These are phyloP conservation scores for Cochlearia excelsa DNA, from an alignment of 345 rosid species.

Conservation along the genomic window DNA sequence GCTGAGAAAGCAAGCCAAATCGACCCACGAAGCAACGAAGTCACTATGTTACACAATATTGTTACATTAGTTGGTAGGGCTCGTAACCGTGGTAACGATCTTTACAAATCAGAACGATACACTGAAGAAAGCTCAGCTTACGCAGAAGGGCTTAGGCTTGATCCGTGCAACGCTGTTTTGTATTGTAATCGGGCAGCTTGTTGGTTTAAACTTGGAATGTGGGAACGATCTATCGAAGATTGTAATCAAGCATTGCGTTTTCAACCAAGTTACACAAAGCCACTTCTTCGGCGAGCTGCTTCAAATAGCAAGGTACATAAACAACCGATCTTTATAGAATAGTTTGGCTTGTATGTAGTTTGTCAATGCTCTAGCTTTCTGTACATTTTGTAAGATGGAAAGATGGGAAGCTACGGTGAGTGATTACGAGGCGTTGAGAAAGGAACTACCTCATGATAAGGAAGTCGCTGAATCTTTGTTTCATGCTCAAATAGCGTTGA, in stretches of 20 bases:
- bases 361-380: slow-evolving; percentile 24
- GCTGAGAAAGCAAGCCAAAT: slow-evolving; percentile 81
- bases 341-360: slow-evolving; percentile 8
- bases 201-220: slow-evolving; percentile 86
- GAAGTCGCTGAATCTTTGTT: slow-evolving; percentile 86
- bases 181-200: slow-evolving; percentile 97
- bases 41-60: slow-evolving; percentile 59
- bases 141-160: slow-evolving; percentile 87
- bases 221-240: slow-evolving; percentile 89
- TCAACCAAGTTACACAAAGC: slow-evolving; percentile 80
- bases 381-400: slow-evolving; percentile 59
- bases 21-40: slow-evolving; percentile 75
- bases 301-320: slow-evolving; percentile 67
- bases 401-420: slow-evolving; percentile 87
- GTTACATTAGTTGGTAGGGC: slow-evolving; percentile 81
- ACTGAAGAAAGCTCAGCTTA: slow-evolving; percentile 94
- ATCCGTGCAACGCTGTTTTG: slow-evolving; percentile 75
- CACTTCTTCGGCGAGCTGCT: slow-evolving; percentile 93
- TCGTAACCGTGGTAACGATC: slow-evolving; percentile 91
- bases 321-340: background rate
- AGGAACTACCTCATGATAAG: slow-evolving; percentile 77
- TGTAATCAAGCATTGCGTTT: slow-evolving; percentile 70
- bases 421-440: slow-evolving; percentile 83
- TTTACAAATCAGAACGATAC: slow-evolving; percentile 89
- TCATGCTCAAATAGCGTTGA: slow-evolving; percentile 90